Evolutionary conservation across 2,329 filamentous ascomycete genomes (phyloP).

Genomic region (Paradendryphiella salina): DNA sequence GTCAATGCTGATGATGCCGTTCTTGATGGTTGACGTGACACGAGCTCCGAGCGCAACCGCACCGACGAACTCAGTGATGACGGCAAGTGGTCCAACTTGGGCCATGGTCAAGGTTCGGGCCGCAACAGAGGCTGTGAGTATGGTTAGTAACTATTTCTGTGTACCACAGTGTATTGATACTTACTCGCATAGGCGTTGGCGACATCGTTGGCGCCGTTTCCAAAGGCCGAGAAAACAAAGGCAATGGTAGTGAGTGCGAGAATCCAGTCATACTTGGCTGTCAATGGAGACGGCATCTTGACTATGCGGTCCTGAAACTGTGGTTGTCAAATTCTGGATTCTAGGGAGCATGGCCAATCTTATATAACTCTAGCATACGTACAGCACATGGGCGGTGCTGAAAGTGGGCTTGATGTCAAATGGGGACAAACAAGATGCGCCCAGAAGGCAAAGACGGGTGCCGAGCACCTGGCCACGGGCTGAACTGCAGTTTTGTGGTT

Average conservation of each 20-base stretch:
- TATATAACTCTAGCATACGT: slow-evolving; percentile 1
- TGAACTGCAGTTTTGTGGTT: neutral
- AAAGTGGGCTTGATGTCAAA: neutral
- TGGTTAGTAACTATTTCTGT: slow-evolving; percentile 2
- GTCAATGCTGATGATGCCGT: slow-evolving; percentile 58
- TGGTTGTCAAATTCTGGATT: neutral
- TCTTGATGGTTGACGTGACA: slow-evolving; percentile 65
- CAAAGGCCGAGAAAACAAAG: slow-evolving; percentile 43
- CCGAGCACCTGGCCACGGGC: neutral
- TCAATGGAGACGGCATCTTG: slow-evolving; percentile 27
- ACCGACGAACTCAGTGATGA: slow-evolving; percentile 57
- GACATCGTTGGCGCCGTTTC: slow-evolving; percentile 56
- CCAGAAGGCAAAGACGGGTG: slow-evolving; percentile 1
- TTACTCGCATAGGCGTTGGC: slow-evolving; percentile 57
- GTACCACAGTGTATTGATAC: slow-evolving; percentile 18
- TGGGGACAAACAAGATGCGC: slow-evolving; percentile 1
- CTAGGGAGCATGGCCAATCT: neutral
- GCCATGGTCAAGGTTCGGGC: slow-evolving; percentile 58
- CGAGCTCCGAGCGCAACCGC: slow-evolving; percentile 58
- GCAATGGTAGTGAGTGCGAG: slow-evolving; percentile 47
- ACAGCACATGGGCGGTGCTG: neutral
- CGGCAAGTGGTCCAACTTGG: slow-evolving; percentile 55
- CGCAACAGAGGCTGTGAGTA: slow-evolving; percentile 46
- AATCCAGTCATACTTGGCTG: slow-evolving; percentile 48
- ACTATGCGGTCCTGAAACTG: neutral